Base-by-base conservation (phyloP, 1,139 yeast genomes). In the Zygoascus meyerae region DNA sequence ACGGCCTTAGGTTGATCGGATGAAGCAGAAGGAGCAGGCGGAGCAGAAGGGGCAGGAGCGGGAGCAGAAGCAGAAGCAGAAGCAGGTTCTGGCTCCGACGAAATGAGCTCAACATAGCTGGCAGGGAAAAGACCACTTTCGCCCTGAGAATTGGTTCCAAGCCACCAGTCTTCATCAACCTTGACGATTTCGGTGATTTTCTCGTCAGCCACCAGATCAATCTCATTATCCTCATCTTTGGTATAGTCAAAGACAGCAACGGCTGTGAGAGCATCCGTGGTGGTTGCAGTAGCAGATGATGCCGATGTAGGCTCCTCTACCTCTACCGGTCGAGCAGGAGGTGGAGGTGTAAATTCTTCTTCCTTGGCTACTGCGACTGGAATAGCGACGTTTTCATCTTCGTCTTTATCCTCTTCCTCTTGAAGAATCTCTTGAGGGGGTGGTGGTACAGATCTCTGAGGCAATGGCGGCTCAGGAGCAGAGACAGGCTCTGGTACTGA, bases 41-140 rank as follows among this genome's bases (percentile, higher is more conserved):
- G 55, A 36, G 66, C 58, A 34, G 62, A 61, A 31, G 63, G 65
- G 21, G 57, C 52, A 28, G 52, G 43, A 34, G 52, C 42, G 37
- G 64, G 49, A 15, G 64, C 56, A 21, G 7, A 21, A 21, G 4
- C 7, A 7, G 26, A 5, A 21, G 64, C 57, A 14, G 60, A 56
- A 39, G 63, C 57, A 21, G 65, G 56, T 9, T 6, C 44, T 16
- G 44, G 39, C 6, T 21, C 39, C 2, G 56, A 56, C 31, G 63
- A 65, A 42, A 70, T 63, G 48, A 79, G 64, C 30, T 69, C 71
- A 40, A 85, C 95, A 62, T 92, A 92, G 65, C 86, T 87, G 1
- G 94, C 72, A 3, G 98, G 98, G 70, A 92, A 90, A 59, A 90
- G 82, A 26, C 98, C 98, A 6, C 77, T 75, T 51, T 70, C 73